These are phyloP conservation scores for Geotrichum armillariae DNA, from an alignment of 1,139 yeast species.

Conservation along the genomic window DNA sequence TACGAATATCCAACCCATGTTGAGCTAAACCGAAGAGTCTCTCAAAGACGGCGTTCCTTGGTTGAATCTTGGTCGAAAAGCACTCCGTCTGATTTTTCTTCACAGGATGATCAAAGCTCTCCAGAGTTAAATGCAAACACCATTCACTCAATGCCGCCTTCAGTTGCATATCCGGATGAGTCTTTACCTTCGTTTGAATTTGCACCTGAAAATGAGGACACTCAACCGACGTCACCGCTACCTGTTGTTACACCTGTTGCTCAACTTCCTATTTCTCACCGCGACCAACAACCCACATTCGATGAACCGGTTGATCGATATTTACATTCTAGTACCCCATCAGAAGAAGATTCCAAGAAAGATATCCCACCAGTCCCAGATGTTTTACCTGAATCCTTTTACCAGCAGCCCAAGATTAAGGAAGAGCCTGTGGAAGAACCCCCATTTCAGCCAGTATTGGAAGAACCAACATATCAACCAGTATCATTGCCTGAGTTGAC, in stretches of 20 bases:
- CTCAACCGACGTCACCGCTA: no score
- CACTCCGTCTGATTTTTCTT: not conserved
- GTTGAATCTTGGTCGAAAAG: conserved; percentile 15
- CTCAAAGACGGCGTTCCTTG: conserved; percentile 34
- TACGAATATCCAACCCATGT: conserved; percentile 24
- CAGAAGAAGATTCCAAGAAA: not conserved
- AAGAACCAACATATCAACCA: no score
- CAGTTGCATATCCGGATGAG: not conserved
- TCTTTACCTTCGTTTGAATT: not conserved
- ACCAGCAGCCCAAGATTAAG: conserved; percentile 6
- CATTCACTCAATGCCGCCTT: not conserved
- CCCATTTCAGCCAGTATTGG: no score
- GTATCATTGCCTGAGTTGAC: no score
- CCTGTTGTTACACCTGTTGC: no score
- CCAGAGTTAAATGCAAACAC: not conserved
- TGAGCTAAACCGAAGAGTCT: conserved; percentile 34
- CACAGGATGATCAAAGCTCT: not conserved
- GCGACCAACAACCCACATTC: no score
- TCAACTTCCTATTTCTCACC: no score
- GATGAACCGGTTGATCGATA: no score
- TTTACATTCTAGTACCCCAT: not conserved
- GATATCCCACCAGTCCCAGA: not conserved
- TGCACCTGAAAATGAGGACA: no score
- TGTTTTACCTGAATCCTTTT: not conserved
- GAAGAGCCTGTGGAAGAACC: conserved; percentile 7